phyloP scores from a whole-genome alignment of 1,139 yeast species.

The Debaryomyces nepalensis region DNA sequence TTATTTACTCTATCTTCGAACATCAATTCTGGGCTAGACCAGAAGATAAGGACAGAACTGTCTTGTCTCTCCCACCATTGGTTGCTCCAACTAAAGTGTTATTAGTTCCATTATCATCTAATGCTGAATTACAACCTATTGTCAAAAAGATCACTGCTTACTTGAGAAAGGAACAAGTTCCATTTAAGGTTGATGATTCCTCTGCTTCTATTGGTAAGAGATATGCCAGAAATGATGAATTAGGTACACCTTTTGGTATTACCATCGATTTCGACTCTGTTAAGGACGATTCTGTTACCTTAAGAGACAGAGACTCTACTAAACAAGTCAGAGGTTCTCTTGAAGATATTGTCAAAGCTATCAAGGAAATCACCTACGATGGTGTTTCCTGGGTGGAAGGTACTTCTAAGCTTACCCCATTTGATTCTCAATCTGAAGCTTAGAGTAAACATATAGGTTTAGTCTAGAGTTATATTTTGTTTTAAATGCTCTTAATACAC shows the following conservation, averaged over 20 bases:
- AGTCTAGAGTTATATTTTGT: slow-evolving; percentile 3
- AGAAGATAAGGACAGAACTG: slow-evolving; percentile 89
- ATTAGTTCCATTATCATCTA: slow-evolving; percentile 90
- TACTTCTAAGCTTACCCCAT: slow-evolving; percentile 67
- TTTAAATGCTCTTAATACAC: neutral
- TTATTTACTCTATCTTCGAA: slow-evolving; percentile 89
- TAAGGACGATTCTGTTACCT: slow-evolving; percentile 86
- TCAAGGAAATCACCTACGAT: slow-evolving; percentile 74
- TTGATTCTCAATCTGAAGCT: slow-evolving; percentile 52
- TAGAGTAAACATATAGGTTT: slow-evolving; percentile 4
- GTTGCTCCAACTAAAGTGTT: slow-evolving; percentile 98
- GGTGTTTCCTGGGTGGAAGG: slow-evolving; percentile 86
- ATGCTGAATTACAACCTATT: slow-evolving; percentile 79
- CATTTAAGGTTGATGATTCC: slow-evolving; percentile 96
- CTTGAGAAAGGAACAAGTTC: slow-evolving; percentile 81
- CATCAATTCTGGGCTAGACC: slow-evolving; percentile 96
- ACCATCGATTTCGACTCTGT: slow-evolving; percentile 96
- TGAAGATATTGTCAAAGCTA: slow-evolving; percentile 76
- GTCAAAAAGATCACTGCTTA: slow-evolving; percentile 68
- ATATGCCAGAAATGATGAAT: slow-evolving; percentile 97
- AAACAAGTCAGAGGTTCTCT: slow-evolving; percentile 94
- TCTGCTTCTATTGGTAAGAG: slow-evolving; percentile 98
- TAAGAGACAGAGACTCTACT: slow-evolving; percentile 98
- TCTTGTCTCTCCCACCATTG: slow-evolving; percentile 89
- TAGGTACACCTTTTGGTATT: slow-evolving; percentile 99